Conservation (phyloP, 202 grass and related monocot genomes). For the Panicum virgatum region DNA sequence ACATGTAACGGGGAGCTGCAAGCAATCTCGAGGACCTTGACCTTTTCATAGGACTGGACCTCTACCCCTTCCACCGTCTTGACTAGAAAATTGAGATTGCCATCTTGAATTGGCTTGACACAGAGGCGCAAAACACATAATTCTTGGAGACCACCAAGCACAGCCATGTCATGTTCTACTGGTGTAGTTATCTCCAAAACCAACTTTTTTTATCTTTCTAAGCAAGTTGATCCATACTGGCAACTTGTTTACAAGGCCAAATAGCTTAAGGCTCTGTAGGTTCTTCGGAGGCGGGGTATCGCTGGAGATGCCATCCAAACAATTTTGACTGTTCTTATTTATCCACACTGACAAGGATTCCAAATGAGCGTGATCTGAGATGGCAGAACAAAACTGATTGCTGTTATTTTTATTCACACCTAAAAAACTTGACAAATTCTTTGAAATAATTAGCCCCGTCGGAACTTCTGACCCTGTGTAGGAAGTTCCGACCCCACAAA, state of each 20-base stretch:
- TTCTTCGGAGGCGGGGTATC: neutral
- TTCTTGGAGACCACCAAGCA: neutral
- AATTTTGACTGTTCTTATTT: neutral
- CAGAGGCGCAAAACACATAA: neutral
- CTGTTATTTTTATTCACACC: neutral
- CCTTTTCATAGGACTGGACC: neutral
- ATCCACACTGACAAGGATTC: neutral
- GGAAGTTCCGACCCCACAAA: no score
- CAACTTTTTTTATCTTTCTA: neutral
- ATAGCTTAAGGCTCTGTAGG: slow-evolving; percentile 11
- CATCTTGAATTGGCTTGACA: neutral
- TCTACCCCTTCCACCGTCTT: neutral
- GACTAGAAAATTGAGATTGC: no score
- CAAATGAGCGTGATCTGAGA: neutral
- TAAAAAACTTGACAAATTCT: no score
- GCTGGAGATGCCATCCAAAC: neutral
- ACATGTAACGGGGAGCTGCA: neutral
- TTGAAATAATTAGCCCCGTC: no score
- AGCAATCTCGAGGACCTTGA: neutral
- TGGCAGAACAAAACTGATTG: neutral
- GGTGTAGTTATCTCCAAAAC: neutral
- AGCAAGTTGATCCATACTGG: neutral
- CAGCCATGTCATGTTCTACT: neutral
- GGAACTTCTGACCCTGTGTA: no score
- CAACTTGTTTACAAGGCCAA: neutral